Base-by-base conservation (phyloP, 352 stramenopile genomes). In the Globisporangium spiculum region DNA sequence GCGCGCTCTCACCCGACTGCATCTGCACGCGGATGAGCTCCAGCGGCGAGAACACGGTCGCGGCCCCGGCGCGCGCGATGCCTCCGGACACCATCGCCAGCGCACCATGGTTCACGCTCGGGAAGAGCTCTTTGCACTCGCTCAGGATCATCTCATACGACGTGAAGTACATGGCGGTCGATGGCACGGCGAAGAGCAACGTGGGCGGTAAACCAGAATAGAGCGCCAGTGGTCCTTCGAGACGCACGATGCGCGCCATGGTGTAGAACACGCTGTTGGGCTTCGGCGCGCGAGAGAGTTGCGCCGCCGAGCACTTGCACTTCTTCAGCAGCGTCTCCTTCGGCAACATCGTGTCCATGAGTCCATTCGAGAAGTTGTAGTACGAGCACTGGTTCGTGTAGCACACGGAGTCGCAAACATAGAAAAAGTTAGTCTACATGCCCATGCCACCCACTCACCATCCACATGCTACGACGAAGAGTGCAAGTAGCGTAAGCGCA, bases 91-190 rank as follows among this genome's bases (percentile, higher is more conserved):
- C 46, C 71, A 89, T 89, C 22, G 81, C 75, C 18, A 91, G 53
- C 41, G 72, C 24, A 2, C 81, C 81, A 34, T 77, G 71, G 22
- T 75, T 77, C 26, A 77, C 71, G 12, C 76, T 63, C 3, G 83
- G 84, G 58, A 83, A 82, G 6, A 69, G 14, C 9, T 66, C 63
- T 60, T 78, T 83, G 12, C 83, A 66, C 27, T 66, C 58, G 18
- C 74, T 67, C 18, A 86, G 67, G 10, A 97, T 66, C 60, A 88
- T 66, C 62, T 98, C 96, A 68, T 99, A 99, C 2, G 84, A 88
- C 4, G 92, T 91, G 70, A 98, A 98, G 72, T 98, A 98, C 38
- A 98, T 72, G 7, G 96, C 91, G 0, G 94, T 98, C 48, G 94
- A 98, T 0, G 96, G 95, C 14, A 98, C 80, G 1, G 90, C 90